Evolutionary conservation across 257 asterid species (phyloP), one percentile per base, ranked within the genome.

Genomic region (Solanum gracilifrons): DNA sequence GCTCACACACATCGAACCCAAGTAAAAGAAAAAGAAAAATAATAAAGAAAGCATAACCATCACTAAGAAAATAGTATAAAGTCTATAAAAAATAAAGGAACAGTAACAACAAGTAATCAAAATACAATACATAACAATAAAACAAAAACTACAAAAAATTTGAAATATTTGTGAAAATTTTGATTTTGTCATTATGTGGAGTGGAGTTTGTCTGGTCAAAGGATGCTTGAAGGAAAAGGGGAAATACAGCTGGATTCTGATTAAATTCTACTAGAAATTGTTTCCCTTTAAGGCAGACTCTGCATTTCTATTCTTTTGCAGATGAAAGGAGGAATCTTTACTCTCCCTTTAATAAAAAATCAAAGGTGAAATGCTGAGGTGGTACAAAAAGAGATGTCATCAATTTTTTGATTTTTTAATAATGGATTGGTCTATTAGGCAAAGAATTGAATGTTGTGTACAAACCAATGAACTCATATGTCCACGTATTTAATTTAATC

Each of bases 171-270:
- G 0, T 55, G 23, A 55, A 55, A 55, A 20, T 55, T 20, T 0
- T 55, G 64, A 55, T 55, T 55, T 55, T 3, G n/a, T 55, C n/a
- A 55, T 18, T 18, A 18, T 2, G 10, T 1, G 1, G 64, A 2
- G 10, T 20, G 25, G 64, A 15, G 25, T 55, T 55, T 55, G 32
- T 76, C n/a, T 43, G 85, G 85, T 82, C 85, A 82, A 55, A 82
- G 27, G 85, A 48, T 48, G n/a, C 20, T 48, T 82, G 5, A 31
- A 46, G 33, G 35, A 29, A 82, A 80, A 46, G n/a, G 27, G 84
- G 15, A 21, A 71, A 71, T 86, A 86, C 84, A 86, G 88, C 82
- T 86, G 88, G 88, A 86, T 86, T 72, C 51, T 86, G 74, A 33
- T 71, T 73, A 51, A 71, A 71, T 86, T 73, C 72, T 86, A 86